phyloP scores from a whole-genome alignment of 2,329 filamentous ascomycete species.

The Dothideomycetidae sp. region DNA sequence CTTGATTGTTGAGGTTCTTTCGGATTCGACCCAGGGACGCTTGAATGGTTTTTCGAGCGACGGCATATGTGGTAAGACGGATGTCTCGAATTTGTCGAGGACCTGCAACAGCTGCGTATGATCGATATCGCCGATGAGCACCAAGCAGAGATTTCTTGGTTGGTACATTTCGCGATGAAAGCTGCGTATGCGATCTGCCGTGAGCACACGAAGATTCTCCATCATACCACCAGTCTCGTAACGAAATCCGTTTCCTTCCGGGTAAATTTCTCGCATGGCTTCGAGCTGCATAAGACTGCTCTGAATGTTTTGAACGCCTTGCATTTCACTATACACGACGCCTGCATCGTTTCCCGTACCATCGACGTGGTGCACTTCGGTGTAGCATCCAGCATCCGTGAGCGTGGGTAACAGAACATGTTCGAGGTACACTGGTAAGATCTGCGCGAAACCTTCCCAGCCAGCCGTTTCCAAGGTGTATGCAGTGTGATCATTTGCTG shows the following conservation, averaged over 20 bases:
- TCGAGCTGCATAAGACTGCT: constrained; percentile 76
- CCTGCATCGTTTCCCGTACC: constrained; percentile 85
- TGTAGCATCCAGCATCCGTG: constrained; percentile 84
- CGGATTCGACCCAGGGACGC: constrained; percentile 82
- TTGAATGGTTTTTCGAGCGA: constrained; percentile 60
- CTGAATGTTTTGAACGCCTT: constrained; percentile 76
- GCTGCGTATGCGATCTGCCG: constrained; percentile 76
- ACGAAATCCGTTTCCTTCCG: constrained; percentile 77
- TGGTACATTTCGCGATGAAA: constrained; percentile 98
- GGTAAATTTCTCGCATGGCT: constrained; percentile 69
- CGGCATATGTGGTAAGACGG: constrained; percentile 71
- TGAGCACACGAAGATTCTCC: constrained; percentile 72
- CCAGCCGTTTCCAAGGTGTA: constrained; percentile 92
- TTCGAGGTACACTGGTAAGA: constrained; percentile 87
- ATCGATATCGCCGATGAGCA: constrained; percentile 85
- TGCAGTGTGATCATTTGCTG: constrained; percentile 86
- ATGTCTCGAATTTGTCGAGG: constrained; percentile 75
- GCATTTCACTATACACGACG: constrained; percentile 93
- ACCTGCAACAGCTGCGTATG: constrained; percentile 67
- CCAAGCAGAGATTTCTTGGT: constrained; percentile 81
- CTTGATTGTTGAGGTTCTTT: constrained; percentile 56
- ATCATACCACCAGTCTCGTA: constrained; percentile 99
- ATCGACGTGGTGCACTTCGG: constrained; percentile 92
- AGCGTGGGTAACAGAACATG: constrained; percentile 84
- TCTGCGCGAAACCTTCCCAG: constrained; percentile 93